Evolutionary conservation across 1,139 yeast species (phyloP).

Genomic region (Pichia sp.): DNA sequence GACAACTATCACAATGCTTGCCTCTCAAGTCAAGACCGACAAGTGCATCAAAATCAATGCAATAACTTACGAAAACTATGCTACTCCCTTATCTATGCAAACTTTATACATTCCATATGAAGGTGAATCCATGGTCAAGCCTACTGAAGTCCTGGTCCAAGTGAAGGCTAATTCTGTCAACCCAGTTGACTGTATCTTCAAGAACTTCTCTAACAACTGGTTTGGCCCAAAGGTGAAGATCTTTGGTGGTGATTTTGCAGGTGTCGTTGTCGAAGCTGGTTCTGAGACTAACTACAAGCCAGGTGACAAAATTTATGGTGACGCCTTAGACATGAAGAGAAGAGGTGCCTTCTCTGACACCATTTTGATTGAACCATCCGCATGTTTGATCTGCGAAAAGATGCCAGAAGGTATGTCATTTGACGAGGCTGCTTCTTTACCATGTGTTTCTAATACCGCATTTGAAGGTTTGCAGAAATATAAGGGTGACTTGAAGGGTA

Average conservation of each 20-base stretch:
- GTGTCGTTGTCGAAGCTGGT: conserved; percentile 57
- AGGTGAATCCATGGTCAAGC: conserved; percentile 25
- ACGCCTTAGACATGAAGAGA: conserved; percentile 36
- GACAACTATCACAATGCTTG: not conserved
- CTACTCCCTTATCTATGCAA: conserved; percentile 14
- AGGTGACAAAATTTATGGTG: conserved; percentile 66
- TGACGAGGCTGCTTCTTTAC: conserved; percentile 55
- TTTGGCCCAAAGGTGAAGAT: conserved; percentile 32
- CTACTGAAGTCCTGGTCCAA: conserved; percentile 48
- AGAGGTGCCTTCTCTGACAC: conserved; percentile 51
- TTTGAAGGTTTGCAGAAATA: conserved; percentile 20
- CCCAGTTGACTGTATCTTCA: conserved; percentile 57
- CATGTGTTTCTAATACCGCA: conserved; percentile 37
- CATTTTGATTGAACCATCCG: conserved; percentile 36
- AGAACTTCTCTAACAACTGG: conserved; percentile 20
- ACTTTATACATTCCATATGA: conserved; percentile 11
- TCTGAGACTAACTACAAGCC: conserved; percentile 30
- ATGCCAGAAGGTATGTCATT: conserved; percentile 43
- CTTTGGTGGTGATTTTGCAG: conserved; percentile 64
- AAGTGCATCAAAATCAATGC: conserved; percentile 9
- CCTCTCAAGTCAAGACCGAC: not conserved
- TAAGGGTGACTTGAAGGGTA: conserved; percentile 20
- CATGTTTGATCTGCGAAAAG: conserved; percentile 29
- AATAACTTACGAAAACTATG: conserved; percentile 14
- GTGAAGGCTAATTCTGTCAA: conserved; percentile 55